phyloP scores from a whole-genome alignment of 1,284 basidiomycete species.

The Wallemia ichthyophaga region DNA sequence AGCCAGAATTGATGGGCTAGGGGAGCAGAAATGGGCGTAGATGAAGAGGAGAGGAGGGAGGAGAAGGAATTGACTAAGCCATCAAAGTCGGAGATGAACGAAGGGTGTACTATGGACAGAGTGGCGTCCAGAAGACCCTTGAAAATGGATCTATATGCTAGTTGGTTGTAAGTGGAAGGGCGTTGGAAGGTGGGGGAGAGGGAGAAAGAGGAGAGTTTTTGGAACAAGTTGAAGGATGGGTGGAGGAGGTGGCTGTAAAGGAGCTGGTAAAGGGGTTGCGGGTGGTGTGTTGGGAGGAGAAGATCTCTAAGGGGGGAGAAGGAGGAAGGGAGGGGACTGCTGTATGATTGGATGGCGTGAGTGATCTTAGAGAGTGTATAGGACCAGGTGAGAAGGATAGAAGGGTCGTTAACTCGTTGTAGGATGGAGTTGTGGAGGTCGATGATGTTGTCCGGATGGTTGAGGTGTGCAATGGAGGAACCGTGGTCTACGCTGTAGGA shows the following conservation, averaged over 20 bases:
- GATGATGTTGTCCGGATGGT: background rate
- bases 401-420: background rate
- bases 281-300: background rate
- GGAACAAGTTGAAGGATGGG: background rate
- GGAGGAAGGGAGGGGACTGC: background rate
- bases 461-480: background rate
- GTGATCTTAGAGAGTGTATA: background rate
- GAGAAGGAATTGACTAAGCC: background rate
- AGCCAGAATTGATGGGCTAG: background rate
- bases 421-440: background rate
- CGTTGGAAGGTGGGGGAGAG: background rate
- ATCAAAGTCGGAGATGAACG: background rate
- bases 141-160: background rate
- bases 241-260: background rate
- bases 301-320: background rate
- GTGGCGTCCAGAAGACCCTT: background rate
- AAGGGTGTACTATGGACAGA: background rate
- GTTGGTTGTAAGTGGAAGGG: background rate
- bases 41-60: background rate
- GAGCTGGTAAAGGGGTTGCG: background rate
- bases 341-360: background rate
- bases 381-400: background rate
- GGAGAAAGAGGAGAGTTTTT: background rate
- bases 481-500: background rate
- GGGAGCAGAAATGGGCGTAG: background rate